Base-by-base conservation (phyloP, 805 yeast genomes). In the Saccharomycopsis sp. region DNA sequence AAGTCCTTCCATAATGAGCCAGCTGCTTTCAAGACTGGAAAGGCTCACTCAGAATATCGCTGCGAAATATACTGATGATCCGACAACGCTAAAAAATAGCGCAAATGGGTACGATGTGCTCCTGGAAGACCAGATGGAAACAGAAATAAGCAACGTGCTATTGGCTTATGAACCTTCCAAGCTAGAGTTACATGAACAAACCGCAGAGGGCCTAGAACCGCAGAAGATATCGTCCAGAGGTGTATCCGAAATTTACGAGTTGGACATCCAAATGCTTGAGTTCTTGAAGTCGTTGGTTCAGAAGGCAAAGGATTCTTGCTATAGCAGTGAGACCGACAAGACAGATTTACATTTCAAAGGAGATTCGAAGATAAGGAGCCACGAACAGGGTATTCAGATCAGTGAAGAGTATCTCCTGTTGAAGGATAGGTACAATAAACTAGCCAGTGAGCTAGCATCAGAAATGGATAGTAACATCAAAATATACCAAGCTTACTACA, bases 401-500 rank as follows among this genome's bases (percentile, higher is more conserved):
- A 44, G 16, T 44, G 48, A 53, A 21, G 57, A 47, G 29, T 56
- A 56, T 34, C 21, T 15, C 9, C 14, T 3, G 3, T 24, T 57
- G n/a, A 48, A 50, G 37, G 24, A 41, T 2, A 56, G 48, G 21
- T 59, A 51, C 37, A n/a, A 29, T 12, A 34, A 51, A 4, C n/a
- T 59, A n/a, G 34, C 58, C 9, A 14, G 24, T 14, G 63, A 60
- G 23, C 34, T 60, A 9, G 56, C 61, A 8, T 34, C 46, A 16
- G 55, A 53, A 24, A 55, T 55, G 40, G 61, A 60, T 46, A 44
- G 51, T 15, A 60, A 60, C 41, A 54, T 52, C 8, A 41, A 37
- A 24, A 57, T 60, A 16, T 60, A 60, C 50, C 53, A 60, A 24
- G 61, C 63, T 2, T 58, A 57, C 16, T 60, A 60, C 47, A 53